Conservation (phyloP, 805 yeast species). For the Zygoascus flipseniorum region DNA sequence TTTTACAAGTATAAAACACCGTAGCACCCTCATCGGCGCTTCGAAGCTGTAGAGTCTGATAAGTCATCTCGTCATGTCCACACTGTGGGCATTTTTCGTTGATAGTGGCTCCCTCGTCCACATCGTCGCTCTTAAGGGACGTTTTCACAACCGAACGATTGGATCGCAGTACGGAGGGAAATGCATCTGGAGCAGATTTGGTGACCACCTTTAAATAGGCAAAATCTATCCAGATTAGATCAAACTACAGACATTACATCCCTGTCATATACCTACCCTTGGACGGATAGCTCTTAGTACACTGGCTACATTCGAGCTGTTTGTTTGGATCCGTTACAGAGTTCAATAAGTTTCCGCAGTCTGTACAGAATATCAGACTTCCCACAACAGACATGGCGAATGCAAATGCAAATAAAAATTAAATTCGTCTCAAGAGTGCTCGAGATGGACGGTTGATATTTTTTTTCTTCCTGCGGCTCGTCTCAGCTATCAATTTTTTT, state of each 20-base stretch:
- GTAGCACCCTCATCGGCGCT: constrained; percentile 99
- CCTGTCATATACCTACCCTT: constrained; percentile 24
- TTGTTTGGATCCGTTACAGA: constrained; percentile 42
- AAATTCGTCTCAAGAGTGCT: not conserved
- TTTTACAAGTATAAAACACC: constrained; percentile 91
- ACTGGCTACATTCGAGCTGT: constrained; percentile 49
- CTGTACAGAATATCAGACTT: constrained; percentile 83
- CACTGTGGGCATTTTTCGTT: constrained; percentile 98
- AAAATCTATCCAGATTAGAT: not conserved
- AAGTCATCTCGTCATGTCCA: constrained; percentile 96
- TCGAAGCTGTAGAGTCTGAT: constrained; percentile 91
- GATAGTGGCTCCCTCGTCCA: constrained; percentile 93
- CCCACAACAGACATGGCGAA: constrained; percentile 84
- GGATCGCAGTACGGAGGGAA: constrained; percentile 75
- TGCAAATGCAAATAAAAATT: not conserved
- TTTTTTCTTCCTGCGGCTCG: no score
- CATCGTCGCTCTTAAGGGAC: constrained; percentile 59
- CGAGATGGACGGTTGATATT: no score
- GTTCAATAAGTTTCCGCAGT: constrained; percentile 86
- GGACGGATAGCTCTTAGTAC: constrained; percentile 36
- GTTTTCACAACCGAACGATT: constrained; percentile 91
- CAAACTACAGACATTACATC: not conserved
- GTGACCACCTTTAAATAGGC: constrained; percentile 74
- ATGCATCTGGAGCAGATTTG: constrained; percentile 82
- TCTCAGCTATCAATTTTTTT: no score